Percentiles rank a stretch among this genome's conserved stretches.
These are phyloP conservation scores for Ephemerocybe angulata DNA, from an alignment of 768 basidiomycete genomes.

Conservation along the genomic window DNA sequence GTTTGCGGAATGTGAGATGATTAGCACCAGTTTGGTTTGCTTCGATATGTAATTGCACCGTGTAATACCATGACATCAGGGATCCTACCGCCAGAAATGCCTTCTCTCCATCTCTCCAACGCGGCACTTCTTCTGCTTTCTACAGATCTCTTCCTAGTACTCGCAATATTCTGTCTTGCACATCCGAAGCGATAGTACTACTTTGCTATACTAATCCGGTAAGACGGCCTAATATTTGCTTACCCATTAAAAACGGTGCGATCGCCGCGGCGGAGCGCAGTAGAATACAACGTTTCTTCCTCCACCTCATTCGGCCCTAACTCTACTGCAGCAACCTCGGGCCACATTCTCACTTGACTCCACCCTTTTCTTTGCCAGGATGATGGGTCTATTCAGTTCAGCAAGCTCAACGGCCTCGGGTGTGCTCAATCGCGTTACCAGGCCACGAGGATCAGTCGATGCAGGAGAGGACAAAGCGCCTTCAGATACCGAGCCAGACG, in stretches of 20 bases:
- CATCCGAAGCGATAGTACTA: too few species aligned
- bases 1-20: too few species aligned
- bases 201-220: not conserved
- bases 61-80: conserved; percentile 15
- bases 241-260: not conserved
- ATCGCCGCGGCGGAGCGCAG: conserved; percentile 1
- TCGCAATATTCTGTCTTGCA: not conserved
- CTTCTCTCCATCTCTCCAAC: too few species aligned
- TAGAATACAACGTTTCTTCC: not conserved
- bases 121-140: not conserved
- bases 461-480: conserved; percentile 67
- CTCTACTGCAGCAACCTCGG: not conserved
- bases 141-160: not conserved
- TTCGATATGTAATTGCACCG: not conserved
- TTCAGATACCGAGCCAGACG: conserved; percentile 83
- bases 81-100: too few species aligned
- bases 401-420: conserved; percentile 54
- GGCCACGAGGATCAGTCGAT: conserved; percentile 64
- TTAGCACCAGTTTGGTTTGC: too few species aligned
- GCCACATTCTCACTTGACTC: not conserved
- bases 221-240: conserved; percentile 1
- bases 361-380: conserved; percentile 28
- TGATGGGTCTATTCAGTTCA: conserved; percentile 72
- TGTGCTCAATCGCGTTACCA: conserved; percentile 43
- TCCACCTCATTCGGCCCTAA: conserved; percentile 1